phyloP scores from a whole-genome alignment of 1,284 basidiomycete species.

The Phlebopus sp. region DNA sequence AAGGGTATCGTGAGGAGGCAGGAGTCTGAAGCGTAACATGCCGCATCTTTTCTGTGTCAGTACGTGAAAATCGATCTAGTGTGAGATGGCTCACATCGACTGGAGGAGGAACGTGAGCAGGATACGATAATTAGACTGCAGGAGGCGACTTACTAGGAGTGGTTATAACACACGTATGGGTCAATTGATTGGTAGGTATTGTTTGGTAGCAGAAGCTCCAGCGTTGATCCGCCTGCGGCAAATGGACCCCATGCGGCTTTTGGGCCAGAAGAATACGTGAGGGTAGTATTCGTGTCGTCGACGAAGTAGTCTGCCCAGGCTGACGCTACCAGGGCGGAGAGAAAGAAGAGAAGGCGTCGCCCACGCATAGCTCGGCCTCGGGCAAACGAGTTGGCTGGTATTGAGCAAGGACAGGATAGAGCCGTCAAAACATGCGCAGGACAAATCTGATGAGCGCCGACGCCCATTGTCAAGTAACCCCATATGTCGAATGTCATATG shows the following conservation, averaged over 20 bases:
- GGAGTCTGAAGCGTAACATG: conserved; percentile 17
- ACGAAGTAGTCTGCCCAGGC: conserved; percentile 21
- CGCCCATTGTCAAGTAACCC: too few species aligned
- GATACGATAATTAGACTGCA: neutral
- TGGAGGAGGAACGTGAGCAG: conserved; percentile 5
- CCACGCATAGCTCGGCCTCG: neutral
- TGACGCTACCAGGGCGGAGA: conserved; percentile 6
- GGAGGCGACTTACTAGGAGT: conserved; percentile 18
- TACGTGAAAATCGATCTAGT: neutral
- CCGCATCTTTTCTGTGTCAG: conserved; percentile 17
- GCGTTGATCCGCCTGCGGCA: conserved; percentile 6
- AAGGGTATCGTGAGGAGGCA: conserved; percentile 23
- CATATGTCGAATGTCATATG: too few species aligned
- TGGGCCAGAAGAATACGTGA: conserved; percentile 21
- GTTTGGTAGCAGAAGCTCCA: conserved; percentile 21
- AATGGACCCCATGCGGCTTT: conserved; percentile 22
- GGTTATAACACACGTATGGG: conserved; percentile 21
- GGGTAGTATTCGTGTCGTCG: conserved; percentile 23
- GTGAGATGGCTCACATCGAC: conserved; percentile 16
- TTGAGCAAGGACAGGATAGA: too few species aligned
- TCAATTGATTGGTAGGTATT: conserved; percentile 18
- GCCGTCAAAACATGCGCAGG: too few species aligned
- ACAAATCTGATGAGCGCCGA: neutral
- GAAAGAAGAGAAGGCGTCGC: neutral
- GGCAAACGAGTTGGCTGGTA: neutral